Conservation (phyloP, 371 early-diverging fungal species). For the Quaeritorhiza haematococci region DNA sequence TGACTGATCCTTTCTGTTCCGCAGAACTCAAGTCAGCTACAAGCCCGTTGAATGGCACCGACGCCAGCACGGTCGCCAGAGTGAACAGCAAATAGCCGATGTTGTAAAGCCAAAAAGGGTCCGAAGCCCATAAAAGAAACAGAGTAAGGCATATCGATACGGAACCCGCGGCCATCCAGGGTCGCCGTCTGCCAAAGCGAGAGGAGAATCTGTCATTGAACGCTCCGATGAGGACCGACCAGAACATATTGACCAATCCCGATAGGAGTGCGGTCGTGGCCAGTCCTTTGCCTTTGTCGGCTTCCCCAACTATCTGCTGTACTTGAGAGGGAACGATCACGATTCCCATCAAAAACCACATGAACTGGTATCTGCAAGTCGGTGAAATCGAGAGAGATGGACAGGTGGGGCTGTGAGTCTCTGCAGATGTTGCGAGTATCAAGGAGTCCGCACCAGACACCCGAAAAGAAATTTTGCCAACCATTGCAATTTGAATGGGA, state of each 20-base stretch:
- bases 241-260: constrained; percentile 24
- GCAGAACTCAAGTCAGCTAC: constrained; percentile 12
- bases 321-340: constrained; percentile 31
- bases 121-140: constrained; percentile 13
- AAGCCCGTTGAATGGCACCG: constrained; percentile 37
- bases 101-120: constrained; percentile 19
- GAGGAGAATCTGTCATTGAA: constrained; percentile 32
- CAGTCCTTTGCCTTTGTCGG: constrained; percentile 22
- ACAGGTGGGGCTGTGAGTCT: too few relatives aligned
- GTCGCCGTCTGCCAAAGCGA: constrained; percentile 21
- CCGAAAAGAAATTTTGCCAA: too few relatives aligned
- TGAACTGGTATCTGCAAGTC: background rate
- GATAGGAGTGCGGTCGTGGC: constrained; percentile 17
- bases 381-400: too few relatives aligned
- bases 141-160: constrained; percentile 20
- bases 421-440: too few relatives aligned
- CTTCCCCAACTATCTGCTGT: constrained; percentile 24
- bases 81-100: constrained; percentile 25
- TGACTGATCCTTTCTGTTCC: constrained; percentile 28
- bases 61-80: constrained; percentile 16
- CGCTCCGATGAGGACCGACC: constrained; percentile 28
- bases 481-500: too few relatives aligned
- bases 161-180: constrained; percentile 27
- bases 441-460: too few relatives aligned
- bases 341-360: constrained; percentile 22